These are phyloP conservation scores for Penicillium diatomitis DNA, from an alignment of 495 filamentous ascomycete species.

Conservation along the genomic window DNA sequence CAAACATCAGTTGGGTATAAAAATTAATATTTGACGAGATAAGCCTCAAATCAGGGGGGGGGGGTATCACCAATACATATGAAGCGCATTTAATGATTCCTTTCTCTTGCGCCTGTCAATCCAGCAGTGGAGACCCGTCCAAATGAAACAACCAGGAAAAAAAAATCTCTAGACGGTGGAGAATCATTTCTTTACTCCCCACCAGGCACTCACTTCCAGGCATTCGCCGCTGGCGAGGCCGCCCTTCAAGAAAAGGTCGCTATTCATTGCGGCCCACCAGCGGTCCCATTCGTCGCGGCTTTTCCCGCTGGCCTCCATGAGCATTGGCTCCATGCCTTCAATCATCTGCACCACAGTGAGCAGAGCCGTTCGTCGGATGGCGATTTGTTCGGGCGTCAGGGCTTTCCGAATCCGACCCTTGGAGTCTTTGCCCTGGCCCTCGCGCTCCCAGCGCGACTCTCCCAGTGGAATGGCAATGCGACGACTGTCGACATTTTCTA, in stretches of 20 bases:
- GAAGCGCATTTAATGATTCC: constrained; percentile 31
- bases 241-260: constrained; percentile 67
- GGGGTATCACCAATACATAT: constrained; percentile 43
- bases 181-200: constrained; percentile 59
- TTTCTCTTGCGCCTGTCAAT: constrained; percentile 16
- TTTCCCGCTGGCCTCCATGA: constrained; percentile 76
- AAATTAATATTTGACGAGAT: constrained; percentile 10
- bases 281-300: constrained; percentile 86
- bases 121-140: too few species aligned
- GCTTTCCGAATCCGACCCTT: constrained; percentile 33
- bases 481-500: constrained; percentile 62
- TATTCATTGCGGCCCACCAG: constrained; percentile 83
- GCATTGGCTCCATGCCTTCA: constrained; percentile 72
- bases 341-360: constrained; percentile 80
- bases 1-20: constrained; percentile 4
- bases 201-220: constrained; percentile 91
- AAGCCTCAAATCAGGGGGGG: constrained; percentile 14
- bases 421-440: constrained; percentile 34
- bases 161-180: constrained; percentile 1
- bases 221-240: constrained; percentile 80
- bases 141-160: constrained; percentile 15
- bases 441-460: constrained; percentile 81
- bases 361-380: constrained; percentile 69
- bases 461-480: constrained; percentile 80
- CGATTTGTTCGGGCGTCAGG: constrained; percentile 62